Evolutionary conservation across 345 rosid species (phyloP).

Genomic region (Pistacia vera): DNA sequence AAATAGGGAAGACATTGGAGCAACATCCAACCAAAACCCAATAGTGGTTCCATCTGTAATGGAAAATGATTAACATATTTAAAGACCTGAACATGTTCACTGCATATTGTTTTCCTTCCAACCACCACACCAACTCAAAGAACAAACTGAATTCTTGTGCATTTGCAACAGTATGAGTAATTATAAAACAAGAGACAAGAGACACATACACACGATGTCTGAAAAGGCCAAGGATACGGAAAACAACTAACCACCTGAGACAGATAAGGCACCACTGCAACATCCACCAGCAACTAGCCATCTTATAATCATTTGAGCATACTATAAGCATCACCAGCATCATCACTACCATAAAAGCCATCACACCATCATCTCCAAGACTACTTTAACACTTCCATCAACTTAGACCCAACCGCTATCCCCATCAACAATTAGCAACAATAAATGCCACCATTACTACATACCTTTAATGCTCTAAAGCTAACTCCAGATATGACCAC

Average conservation of each 20-base stretch:
- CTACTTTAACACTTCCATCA: neutral
- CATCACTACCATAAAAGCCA: conserved; percentile 5
- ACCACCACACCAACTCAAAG: neutral
- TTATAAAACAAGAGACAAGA: neutral
- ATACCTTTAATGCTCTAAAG: neutral
- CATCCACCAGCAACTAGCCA: neutral
- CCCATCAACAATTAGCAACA: neutral
- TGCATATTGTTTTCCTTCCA: neutral
- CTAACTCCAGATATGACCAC: neutral
- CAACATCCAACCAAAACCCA: neutral
- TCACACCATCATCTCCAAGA: neutral
- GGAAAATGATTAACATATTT: neutral
- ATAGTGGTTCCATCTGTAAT: neutral
- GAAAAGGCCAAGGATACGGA: conserved; percentile 1
- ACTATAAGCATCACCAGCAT: neutral
- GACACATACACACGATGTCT: neutral
- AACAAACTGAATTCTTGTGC: neutral
- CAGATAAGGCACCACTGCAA: neutral
- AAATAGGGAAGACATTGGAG: neutral
- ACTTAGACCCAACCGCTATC: neutral
- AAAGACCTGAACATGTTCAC: neutral
- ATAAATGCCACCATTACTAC: neutral
- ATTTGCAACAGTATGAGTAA: neutral
- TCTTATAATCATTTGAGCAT: neutral
- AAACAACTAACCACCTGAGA: conserved; percentile 7